phyloP scores from a whole-genome alignment of 768 basidiomycete genomes.

The Melanogaster broomeanus region DNA sequence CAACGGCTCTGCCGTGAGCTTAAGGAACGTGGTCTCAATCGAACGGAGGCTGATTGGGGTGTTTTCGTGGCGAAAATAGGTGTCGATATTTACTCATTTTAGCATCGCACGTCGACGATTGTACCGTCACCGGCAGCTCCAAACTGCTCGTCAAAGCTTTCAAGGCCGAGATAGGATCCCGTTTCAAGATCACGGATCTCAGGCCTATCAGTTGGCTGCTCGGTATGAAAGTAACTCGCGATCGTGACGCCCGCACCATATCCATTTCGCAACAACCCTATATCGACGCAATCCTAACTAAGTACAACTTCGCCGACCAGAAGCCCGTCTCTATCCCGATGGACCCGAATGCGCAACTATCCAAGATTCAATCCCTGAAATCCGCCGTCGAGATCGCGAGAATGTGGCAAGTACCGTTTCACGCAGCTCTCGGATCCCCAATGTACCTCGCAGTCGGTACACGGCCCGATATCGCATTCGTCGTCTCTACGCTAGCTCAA shows the following conservation, averaged over 20 bases:
- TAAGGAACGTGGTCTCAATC: neutral
- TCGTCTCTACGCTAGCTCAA: too few species aligned
- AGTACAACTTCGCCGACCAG: neutral
- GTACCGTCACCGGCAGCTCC: neutral
- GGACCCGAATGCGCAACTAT: neutral
- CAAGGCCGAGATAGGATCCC: neutral
- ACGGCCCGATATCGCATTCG: too few species aligned
- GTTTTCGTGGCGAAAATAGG: neutral
- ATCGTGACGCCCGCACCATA: neutral
- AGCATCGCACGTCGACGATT: conserved; percentile 12
- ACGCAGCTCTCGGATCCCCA: too few species aligned
- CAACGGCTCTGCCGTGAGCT: neutral
- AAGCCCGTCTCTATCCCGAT: neutral
- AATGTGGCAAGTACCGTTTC: too few species aligned
- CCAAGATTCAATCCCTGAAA: too few species aligned
- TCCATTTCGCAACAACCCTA: neutral
- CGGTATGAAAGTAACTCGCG: neutral
- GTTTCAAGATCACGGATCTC: too few species aligned
- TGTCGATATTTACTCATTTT: too few species aligned
- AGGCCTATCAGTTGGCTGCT: conserved; percentile 14
- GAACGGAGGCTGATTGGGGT: neutral
- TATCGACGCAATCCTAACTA: neutral
- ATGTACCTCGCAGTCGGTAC: too few species aligned
- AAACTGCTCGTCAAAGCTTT: neutral
- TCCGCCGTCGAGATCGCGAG: too few species aligned